Base-by-base conservation (phyloP, 2,329 filamentous ascomycete genomes). In the Bipolaris sorokiniana region DNA sequence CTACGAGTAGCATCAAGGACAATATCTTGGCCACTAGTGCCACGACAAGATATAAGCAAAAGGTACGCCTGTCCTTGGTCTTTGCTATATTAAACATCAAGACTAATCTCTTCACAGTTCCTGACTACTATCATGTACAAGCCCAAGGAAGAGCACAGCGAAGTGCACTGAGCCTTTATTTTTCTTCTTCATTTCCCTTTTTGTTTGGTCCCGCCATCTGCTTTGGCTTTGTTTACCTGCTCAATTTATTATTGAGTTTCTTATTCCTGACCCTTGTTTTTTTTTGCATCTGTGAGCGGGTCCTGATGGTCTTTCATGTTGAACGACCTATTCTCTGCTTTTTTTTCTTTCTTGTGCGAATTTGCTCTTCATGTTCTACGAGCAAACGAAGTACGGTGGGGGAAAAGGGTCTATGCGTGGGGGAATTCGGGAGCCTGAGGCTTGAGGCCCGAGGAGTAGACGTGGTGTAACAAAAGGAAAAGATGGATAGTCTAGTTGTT, bases 91-190 rank as follows among this genome's bases (percentile, higher is more conserved):
- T 33, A 18, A 16, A 57, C n/a, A 26, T 5, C 61, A 70, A 52
- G 68, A 49, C 34, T 23, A 9, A 54, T 48, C 22, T 68, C 18
- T 10, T 15, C 4, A 2, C 18, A 97, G 94, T 98, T 98, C 78
- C 90, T 98, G 34, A 98, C 94, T 3, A 97, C 93, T 2, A 96
- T 98, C 74, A 89, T 98, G 82, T 98, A 98, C 80, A 98, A 97
- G 81, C 92, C 92, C 16, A 92, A 92, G 18, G 82, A 76, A 60
- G 79, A 80, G n/a, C 37, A 37, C 40, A 46, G 46, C 2, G 54
- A 46, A 23, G 46, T 50, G 18, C 51, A 57, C 9, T 57, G 31
- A 51, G 6, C 16, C 26, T 22, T 28, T n/a, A n/a, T 48, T 31
- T 6, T n/a, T 4, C 3, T 38, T 20, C 15, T 28, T 46, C 7